Conservation (phyloP, 805 yeast genomes). For the Wickerhamomyces bovis region DNA sequence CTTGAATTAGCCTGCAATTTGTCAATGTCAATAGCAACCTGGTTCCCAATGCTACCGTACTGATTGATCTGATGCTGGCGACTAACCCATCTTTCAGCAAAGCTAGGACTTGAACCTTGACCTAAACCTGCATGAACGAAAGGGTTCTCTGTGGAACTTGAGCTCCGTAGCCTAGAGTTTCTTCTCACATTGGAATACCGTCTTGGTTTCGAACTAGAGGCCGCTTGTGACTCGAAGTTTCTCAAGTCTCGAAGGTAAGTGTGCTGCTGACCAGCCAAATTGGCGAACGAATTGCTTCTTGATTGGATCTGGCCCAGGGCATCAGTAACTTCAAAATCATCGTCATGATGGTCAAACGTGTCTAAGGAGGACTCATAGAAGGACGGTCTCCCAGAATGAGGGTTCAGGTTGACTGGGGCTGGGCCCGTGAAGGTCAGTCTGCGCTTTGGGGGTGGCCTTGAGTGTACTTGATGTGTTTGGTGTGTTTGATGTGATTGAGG, state of each 20-base stretch:
- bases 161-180: background rate
- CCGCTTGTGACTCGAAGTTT: background rate
- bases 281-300: constrained; percentile 4
- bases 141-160: constrained; percentile 4
- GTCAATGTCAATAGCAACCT: constrained; percentile 1
- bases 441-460: constrained; percentile 6
- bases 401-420: background rate
- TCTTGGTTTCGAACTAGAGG: background rate
- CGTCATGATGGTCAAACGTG: background rate
- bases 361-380: background rate
- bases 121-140: constrained; percentile 1
- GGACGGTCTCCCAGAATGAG: background rate
- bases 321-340: constrained; percentile 5
- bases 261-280: background rate
- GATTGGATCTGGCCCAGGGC: constrained; percentile 7
- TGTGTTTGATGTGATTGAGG: too few relatives aligned
- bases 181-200: background rate
- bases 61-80: constrained; percentile 12
- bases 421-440: constrained; percentile 6
- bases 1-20: background rate
- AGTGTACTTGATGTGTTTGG: background rate
- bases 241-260: constrained; percentile 8
- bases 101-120: constrained; percentile 12
- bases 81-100: constrained; percentile 25
- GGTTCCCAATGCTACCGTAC: background rate